Evolutionary conservation across 2,329 filamentous ascomycete species (phyloP).

Genomic region (Pseudogymnoascus sp.): DNA sequence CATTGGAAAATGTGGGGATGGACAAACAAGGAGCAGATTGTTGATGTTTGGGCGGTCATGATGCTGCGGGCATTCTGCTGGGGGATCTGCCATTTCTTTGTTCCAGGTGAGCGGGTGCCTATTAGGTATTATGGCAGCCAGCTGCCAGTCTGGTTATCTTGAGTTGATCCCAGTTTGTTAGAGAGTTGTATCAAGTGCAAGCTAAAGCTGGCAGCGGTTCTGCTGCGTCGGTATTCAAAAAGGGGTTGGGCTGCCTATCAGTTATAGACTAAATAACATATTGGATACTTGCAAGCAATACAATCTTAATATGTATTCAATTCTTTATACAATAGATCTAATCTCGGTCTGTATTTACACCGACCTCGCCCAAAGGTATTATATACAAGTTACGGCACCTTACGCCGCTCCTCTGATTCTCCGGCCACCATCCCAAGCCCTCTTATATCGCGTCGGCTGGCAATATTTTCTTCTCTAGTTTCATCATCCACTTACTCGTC

Average conservation of each 20-base stretch:
- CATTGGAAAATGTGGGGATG: constrained; percentile 15
- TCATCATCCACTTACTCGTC: constrained; percentile 85
- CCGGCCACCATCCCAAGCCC: background rate
- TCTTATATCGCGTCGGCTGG: constrained; percentile 25
- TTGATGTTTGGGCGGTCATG: constrained; percentile 19
- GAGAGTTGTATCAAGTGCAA: background rate
- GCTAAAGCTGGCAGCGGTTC: background rate
- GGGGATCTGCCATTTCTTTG: constrained; percentile 19
- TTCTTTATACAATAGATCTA: constrained; percentile 5
- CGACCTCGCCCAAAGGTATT: background rate
- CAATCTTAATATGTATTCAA: background rate
- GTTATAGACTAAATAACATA: background rate
- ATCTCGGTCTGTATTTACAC: background rate
- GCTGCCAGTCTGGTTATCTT: constrained; percentile 16
- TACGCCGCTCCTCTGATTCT: background rate
- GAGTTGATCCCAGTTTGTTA: background rate
- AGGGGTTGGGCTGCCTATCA: background rate
- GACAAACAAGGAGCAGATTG: constrained; percentile 14
- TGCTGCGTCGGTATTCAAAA: background rate
- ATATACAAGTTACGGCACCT: constrained; percentile 7
- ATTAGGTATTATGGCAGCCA: constrained; percentile 19
- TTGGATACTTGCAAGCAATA: background rate
- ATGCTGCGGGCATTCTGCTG: constrained; percentile 20
- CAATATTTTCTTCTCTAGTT: constrained; percentile 57
- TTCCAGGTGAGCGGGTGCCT: constrained; percentile 17